Evolutionary conservation across 2,329 filamentous ascomycete species (phyloP).

Genomic region (Exserohilum turcica): DNA sequence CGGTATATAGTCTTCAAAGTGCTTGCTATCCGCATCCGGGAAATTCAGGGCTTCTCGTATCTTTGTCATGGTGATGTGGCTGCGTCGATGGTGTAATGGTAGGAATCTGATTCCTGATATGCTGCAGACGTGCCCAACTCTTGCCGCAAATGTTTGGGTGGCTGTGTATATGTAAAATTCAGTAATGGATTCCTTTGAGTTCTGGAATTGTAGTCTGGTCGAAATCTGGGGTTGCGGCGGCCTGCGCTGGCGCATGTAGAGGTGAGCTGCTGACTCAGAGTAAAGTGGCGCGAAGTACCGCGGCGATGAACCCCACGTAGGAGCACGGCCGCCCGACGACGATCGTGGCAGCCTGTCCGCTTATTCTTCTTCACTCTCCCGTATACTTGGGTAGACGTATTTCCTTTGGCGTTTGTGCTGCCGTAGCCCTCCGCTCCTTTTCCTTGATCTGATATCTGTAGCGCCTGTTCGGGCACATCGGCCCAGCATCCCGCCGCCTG

Average conservation of each 20-base stretch:
- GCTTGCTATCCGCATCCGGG: slow-evolving; percentile 51
- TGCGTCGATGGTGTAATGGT: not conserved
- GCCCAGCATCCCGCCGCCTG: slow-evolving; percentile 3
- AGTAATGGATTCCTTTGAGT: not conserved
- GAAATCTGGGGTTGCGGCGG: not conserved
- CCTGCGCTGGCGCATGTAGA: not conserved
- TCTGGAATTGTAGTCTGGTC: not conserved
- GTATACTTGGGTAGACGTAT: slow-evolving; percentile 13
- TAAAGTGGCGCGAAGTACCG: slow-evolving; percentile 17
- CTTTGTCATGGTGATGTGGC: slow-evolving; percentile 6
- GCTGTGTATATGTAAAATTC: not conserved
- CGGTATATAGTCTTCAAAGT: slow-evolving; percentile 60
- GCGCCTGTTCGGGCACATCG: slow-evolving; percentile 1
- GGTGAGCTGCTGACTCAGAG: slow-evolving; percentile 14
- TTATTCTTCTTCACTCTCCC: slow-evolving; percentile 11
- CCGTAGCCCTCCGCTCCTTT: slow-evolving; percentile 2
- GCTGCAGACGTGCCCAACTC: not conserved
- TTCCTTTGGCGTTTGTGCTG: slow-evolving; percentile 23
- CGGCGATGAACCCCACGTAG: slow-evolving; percentile 22
- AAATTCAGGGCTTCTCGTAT: slow-evolving; percentile 45
- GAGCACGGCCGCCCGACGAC: slow-evolving; percentile 21
- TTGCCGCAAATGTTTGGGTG: not conserved
- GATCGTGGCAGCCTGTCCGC: slow-evolving; percentile 21
- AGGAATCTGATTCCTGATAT: not conserved
- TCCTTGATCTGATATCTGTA: not conserved